Conservation (phyloP, 129 eudicot genomes). For the Sambucus nigra region DNA sequence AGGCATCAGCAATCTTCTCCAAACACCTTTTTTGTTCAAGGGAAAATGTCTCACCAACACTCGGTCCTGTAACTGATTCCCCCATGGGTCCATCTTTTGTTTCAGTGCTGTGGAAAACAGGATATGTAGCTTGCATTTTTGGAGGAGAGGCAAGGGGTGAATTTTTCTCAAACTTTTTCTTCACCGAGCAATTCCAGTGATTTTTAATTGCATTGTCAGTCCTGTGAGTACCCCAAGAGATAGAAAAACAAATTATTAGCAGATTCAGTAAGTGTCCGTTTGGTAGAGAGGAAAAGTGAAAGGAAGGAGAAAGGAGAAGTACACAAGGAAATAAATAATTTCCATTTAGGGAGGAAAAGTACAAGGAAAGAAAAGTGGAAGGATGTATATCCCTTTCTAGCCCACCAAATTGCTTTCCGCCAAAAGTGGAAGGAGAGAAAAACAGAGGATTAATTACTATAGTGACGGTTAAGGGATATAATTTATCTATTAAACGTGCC, state of each 20-base stretch:
- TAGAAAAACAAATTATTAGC: conserved; percentile 7
- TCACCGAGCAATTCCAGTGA: conserved; percentile 79
- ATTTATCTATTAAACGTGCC: too few species aligned
- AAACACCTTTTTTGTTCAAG: conserved; percentile 5
- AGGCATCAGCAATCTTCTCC: conserved; percentile 14
- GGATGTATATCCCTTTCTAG: too few species aligned
- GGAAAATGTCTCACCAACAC: conserved; percentile 6
- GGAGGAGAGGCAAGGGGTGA: conserved; percentile 28
- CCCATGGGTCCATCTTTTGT: conserved; percentile 5
- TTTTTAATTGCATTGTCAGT: conserved; percentile 92
- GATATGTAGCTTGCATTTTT: conserved; percentile 17
- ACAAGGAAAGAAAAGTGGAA: too few species aligned
- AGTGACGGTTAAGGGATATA: too few species aligned
- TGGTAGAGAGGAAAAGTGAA: too few species aligned
- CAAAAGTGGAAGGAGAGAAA: too few species aligned
- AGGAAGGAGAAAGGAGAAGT: too few species aligned
- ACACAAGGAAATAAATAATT: too few species aligned
- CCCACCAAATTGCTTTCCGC: too few species aligned
- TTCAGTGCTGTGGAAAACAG: conserved; percentile 19
- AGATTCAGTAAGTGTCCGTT: conserved; percentile 7
- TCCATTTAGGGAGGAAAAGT: too few species aligned
- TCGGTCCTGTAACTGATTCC: neutral
- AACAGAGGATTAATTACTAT: too few species aligned
- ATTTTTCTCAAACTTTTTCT: conserved; percentile 49
- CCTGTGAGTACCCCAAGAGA: conserved; percentile 31